Base-by-base conservation (phyloP, 139 green algal genomes). In the Coelastrella sp. region DNA sequence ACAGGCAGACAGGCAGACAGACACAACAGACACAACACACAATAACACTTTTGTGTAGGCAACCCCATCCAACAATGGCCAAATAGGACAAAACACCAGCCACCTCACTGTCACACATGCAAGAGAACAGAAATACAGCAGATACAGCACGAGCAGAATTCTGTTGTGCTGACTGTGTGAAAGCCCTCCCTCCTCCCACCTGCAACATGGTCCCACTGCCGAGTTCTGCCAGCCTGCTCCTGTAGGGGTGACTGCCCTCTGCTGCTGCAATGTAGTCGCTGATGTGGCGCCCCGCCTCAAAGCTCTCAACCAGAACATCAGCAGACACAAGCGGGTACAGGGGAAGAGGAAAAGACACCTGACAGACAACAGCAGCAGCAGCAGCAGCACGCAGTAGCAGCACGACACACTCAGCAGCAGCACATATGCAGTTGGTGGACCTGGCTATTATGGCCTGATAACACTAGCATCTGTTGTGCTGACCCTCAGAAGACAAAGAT, bases 291-390 rank as follows among this genome's bases (percentile, higher is more conserved):
- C 98, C 98, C 12, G 94, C 85, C 94, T 99, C 97, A 83, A 97
- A 99, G 20, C 96, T 98, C 92, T 99, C 98, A 66, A 99, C 97
- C 56, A 99, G 93, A 61, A 99, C 97, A 79, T 95, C 93, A 6
- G 89, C 87, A 15, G 90, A 78, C 49, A 99, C 98, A 74, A 99
- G 95, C 0, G 98, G 97, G 91, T 99, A 99, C 20, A 99, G 90
- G 20, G 98, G 98, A 59, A 96, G 92, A 6, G 98, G 98, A 93
- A 99, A 99, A 72, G 82, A 93, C 66, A 99, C 96, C 68, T 81
- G 82, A 8, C 7, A 12, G 20, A 27, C 0, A 1, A 11, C 57
- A 56, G 75, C 79, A 85, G 58, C 79, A 85, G 20, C 19, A 7
- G 79, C 20, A 70, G 79, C 79, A 85, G 75, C 75, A n/a, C n/a